Evolutionary conservation across 2,329 filamentous ascomycete species (phyloP).

Genomic region (Macrophomina pseudophaseolina): DNA sequence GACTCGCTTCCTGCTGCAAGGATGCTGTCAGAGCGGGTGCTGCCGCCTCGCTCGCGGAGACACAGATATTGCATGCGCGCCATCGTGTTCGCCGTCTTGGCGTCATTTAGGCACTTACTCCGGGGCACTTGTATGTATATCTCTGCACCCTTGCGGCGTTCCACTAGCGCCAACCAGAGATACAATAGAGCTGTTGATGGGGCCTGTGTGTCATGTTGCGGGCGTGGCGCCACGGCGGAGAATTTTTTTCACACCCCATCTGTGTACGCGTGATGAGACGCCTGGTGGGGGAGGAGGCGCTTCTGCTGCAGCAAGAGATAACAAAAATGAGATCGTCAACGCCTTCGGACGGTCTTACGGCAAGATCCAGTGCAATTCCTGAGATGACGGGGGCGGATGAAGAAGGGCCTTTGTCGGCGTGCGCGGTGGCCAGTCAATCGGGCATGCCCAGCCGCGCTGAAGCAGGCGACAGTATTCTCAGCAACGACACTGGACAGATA

Average conservation of each 20-base stretch:
- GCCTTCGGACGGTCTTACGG: background rate
- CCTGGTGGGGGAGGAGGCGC: background rate
- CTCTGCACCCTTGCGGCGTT: background rate
- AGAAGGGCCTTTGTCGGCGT: conserved; percentile 10
- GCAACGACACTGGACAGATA: background rate
- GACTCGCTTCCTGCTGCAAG: background rate
- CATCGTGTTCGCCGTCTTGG: background rate
- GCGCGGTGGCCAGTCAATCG: background rate
- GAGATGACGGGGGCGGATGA: background rate
- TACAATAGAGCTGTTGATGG: background rate
- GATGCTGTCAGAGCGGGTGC: background rate
- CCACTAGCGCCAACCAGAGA: background rate
- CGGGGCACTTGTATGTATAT: background rate
- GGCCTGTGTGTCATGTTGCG: background rate
- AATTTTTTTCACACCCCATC: background rate
- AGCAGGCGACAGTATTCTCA: background rate
- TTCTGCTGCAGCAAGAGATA: background rate
- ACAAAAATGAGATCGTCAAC: background rate
- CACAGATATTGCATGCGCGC: background rate
- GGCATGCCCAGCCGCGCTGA: background rate
- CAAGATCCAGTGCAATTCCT: background rate
- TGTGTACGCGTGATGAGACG: background rate
- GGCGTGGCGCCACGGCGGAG: background rate
- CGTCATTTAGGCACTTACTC: background rate
- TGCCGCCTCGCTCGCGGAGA: background rate